Conservation (phyloP, 2,329 filamentous ascomycete genomes). For the Pseudophaeomoniella oleicola region DNA sequence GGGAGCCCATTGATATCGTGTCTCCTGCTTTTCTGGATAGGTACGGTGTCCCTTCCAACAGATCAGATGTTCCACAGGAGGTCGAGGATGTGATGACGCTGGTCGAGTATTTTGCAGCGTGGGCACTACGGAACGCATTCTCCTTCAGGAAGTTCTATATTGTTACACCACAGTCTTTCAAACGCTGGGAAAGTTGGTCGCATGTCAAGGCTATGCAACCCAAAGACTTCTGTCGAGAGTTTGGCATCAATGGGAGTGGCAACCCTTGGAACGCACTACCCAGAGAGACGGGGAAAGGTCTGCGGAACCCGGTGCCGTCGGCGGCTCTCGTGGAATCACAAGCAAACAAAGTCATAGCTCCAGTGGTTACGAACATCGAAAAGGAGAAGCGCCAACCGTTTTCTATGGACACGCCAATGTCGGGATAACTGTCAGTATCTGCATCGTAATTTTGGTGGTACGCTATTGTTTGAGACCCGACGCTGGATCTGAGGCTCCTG, state of each 20-base stretch:
- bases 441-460: too few species aligned
- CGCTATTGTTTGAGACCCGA: too few species aligned
- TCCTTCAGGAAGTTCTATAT: background rate
- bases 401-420: background rate
- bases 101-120: background rate
- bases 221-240: background rate
- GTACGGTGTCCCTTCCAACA: background rate
- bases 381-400: background rate
- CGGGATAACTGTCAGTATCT: background rate
- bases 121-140: background rate
- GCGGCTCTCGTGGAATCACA: too few species aligned
- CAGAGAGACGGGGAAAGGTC: background rate
- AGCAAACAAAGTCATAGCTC: background rate
- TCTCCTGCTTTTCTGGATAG: background rate
- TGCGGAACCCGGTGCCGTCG: background rate
- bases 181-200: background rate
- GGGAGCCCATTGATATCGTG: background rate
- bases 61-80: background rate
- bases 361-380: background rate
- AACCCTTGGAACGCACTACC: too few species aligned
- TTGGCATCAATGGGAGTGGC: too few species aligned
- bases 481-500: too few species aligned
- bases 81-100: background rate
- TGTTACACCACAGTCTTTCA: background rate
- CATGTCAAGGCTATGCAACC: background rate